Evolutionary conservation across 768 basidiomycete species (phyloP), one percentile per base, ranked within the genome.

Genomic region (Suillus spraguei): DNA sequence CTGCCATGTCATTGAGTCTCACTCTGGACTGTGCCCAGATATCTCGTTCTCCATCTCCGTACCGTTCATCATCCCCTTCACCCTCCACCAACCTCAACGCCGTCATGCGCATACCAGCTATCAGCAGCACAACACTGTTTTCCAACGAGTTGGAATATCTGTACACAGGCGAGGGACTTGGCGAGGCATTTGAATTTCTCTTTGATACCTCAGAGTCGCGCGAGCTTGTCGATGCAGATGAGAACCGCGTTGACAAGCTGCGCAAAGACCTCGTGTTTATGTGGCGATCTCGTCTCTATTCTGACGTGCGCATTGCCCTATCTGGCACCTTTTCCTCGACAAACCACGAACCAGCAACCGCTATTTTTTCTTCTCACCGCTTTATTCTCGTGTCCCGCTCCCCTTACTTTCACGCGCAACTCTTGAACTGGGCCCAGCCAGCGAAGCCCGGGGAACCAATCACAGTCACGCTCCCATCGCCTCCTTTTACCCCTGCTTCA

Each of bases 241-340:
- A 82, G 66, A 83, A 71, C 64, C 81, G 93, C 16, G 78, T 92
- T 46, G 93, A 94, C 74, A 93, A 95, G 77, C 85, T 97, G 11
- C 87, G 94, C 64, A 94, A 94, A 76, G 97, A 98, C 71, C 82
- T 97, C 35, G 92, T 96, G 28, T 97, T 90, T 80, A 97, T 95
- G 94, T 98, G 96, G 97, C 81, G 97, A 38, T 92, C 91, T 14
- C 87, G 95, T 56, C 86, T 99, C 20, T 99, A 95, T 73, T 93
- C 94, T 2, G 97, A 99, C 75, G 86, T 97, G 28, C 87, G 90
- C 60, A 88, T 99, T 61, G 83, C 89, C 0, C 84, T 96, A 64
- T 85, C 87, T 0, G 89, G 89, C 55, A 86, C 83, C 63, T 89
- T 87, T 68, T 87, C 85, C 1, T 85, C 87, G 1, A 72, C 82